These are phyloP conservation scores for Phytopythium aichiense DNA, from an alignment of 352 stramenopile species.

Conservation along the genomic window DNA sequence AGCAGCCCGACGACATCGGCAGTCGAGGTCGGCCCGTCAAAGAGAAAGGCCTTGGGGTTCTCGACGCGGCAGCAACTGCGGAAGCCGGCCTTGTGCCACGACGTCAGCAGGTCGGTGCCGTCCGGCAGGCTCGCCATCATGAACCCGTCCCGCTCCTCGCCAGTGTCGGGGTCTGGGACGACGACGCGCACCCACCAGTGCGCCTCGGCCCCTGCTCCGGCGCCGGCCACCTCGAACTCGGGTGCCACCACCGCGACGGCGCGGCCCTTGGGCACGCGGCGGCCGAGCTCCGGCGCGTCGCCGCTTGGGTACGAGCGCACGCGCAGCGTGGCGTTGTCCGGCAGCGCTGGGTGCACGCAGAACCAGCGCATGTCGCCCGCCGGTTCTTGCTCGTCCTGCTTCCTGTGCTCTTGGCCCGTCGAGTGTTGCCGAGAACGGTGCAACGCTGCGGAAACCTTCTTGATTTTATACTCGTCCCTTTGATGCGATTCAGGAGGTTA, in stretches of 20 bases:
- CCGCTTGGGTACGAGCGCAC: slow-evolving; percentile 53
- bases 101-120: slow-evolving; percentile 33
- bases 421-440: no score
- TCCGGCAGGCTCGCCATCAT: slow-evolving; percentile 50
- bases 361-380: slow-evolving; percentile 58
- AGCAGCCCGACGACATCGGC: slow-evolving; percentile 29
- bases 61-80: slow-evolving; percentile 37
- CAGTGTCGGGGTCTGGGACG: slow-evolving; percentile 25
- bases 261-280: slow-evolving; percentile 43
- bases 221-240: slow-evolving; percentile 27
- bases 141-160: slow-evolving; percentile 33
- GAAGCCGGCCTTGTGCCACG: slow-evolving; percentile 51
- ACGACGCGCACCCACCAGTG: slow-evolving; percentile 54
- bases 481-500: not conserved
- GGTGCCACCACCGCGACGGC: slow-evolving; percentile 32
- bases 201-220: slow-evolving; percentile 2
- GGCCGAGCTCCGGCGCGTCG: slow-evolving; percentile 28
- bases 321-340: slow-evolving; percentile 53
- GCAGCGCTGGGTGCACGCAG: slow-evolving; percentile 53
- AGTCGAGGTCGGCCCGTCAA: slow-evolving; percentile 23
- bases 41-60: slow-evolving; percentile 30
- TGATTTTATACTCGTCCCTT: not conserved
- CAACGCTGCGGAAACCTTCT: not conserved
- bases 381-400: not conserved
- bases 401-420: not conserved